These are phyloP conservation scores for Penicillium angulare DNA, from an alignment of 495 filamentous ascomycete species.

Conservation along the genomic window DNA sequence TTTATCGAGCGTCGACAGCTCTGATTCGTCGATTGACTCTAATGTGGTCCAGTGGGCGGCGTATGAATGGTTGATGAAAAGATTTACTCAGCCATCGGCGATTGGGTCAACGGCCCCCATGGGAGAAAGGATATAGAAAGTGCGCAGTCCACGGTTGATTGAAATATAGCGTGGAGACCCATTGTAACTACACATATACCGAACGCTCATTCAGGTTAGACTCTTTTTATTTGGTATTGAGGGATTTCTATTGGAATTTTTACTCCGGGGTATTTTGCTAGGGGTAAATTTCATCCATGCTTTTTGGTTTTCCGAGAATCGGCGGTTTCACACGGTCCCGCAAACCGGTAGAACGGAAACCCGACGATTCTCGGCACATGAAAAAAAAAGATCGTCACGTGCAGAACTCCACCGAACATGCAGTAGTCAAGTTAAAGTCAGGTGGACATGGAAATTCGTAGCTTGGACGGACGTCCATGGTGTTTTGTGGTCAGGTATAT, in stretches of 20 bases:
- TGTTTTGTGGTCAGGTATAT: no score
- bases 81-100: conserved; percentile 20
- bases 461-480: not conserved
- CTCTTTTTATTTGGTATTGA: conserved; percentile 29
- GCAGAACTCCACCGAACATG: not conserved
- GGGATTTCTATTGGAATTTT: conserved; percentile 33
- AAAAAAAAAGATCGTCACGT: conserved; percentile 24
- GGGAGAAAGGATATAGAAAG: not conserved
- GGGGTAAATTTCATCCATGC: conserved; percentile 26
- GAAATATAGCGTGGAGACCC: conserved; percentile 3
- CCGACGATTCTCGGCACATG: conserved; percentile 38
- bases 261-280: conserved; percentile 23
- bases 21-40: conserved; percentile 5
- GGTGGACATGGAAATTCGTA: not conserved
- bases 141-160: not conserved
- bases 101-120: not conserved
- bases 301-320: conserved; percentile 27
- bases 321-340: conserved; percentile 31
- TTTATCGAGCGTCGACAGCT: no score
- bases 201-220: conserved; percentile 25
- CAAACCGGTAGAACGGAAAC: conserved; percentile 29
- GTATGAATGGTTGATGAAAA: conserved; percentile 78
- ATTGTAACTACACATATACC: conserved; percentile 16
- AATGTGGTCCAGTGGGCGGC: conserved; percentile 63
- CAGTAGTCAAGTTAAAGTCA: not conserved